Base-by-base conservation (phyloP, 306 rosid species). In the Canavalia gladiata region DNA sequence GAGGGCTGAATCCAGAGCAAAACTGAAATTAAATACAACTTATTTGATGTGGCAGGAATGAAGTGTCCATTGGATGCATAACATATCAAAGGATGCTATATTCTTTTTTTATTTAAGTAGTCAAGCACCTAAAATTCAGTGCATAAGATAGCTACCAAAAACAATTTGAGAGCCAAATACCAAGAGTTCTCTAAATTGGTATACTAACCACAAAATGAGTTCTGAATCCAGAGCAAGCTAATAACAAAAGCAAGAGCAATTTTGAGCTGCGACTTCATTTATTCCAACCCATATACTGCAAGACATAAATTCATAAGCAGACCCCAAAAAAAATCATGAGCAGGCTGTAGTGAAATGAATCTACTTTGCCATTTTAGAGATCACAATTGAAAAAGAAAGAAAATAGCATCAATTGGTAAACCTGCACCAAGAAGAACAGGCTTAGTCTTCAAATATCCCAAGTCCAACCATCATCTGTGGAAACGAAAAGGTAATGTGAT, bases 161-260 rank as follows among this genome's bases (percentile, higher is more conserved):
- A 75, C 54, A 67, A 65, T 37, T 76, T 77, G 47, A 75, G 56
- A 58, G 62, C 31, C 73, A 79, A 75, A 13, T 56, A 42, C 54
- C 25, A 25, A 52, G 39, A 7, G 43, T 31, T 46, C 63, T 68
- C 41, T 43, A 73, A 67, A 63, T 28, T 45, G 39, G 34, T 41
- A 69, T 81, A 88, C 98, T 90, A 66, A 93, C 99, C 96, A 59
- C 93, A 87, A 77, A 86, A 39, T 60, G 88, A 80, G 77, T 33
- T 86, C 68, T 64, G 94, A 91, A 90, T 80, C 88, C 79, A 85
- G 78, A 93, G 72, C 83, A 89, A 81, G 89, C 84, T 82, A 77
- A 90, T 46, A 45, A 91, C 64, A 77, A 83, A 78, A 83, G 90
- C 84, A 79, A 90, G 68, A 88, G 74, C 64, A 84, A 85, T 80